phyloP scores from a whole-genome alignment of 805 yeast genomes.

The Lipomyces sp. region DNA sequence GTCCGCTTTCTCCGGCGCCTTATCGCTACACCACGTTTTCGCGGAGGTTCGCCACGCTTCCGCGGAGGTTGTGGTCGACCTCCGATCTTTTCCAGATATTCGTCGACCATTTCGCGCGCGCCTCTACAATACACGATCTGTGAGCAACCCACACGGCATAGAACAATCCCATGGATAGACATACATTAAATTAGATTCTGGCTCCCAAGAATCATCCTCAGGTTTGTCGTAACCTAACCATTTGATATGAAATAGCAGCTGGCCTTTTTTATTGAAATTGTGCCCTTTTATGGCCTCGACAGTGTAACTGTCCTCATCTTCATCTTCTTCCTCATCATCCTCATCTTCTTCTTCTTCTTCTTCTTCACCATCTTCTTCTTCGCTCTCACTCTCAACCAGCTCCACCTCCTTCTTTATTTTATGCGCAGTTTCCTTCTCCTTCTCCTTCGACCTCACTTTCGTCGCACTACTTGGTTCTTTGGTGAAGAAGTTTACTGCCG shows the following conservation, averaged over 20 bases:
- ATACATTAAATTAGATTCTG: slow-evolving; percentile 18
- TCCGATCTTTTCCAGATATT: slow-evolving; percentile 12
- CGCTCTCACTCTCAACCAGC: neutral
- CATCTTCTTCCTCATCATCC: slow-evolving; percentile 12
- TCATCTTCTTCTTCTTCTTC: slow-evolving; percentile 14
- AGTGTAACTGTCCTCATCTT: slow-evolving; percentile 13
- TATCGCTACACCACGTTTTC: neutral
- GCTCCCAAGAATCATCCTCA: slow-evolving; percentile 30
- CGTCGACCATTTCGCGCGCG: slow-evolving; percentile 11
- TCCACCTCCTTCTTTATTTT: neutral
- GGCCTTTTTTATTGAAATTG: neutral
- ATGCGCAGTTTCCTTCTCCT: neutral
- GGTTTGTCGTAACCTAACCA: slow-evolving; percentile 27
- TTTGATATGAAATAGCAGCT: slow-evolving; percentile 17
- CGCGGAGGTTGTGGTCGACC: slow-evolving; percentile 11
- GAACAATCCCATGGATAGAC: slow-evolving; percentile 6
- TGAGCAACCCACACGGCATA: neutral
- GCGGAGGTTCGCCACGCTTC: neutral
- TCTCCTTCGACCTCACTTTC: neutral
- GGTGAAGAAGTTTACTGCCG: neutral
- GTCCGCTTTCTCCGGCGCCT: neutral
- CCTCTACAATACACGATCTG: neutral
- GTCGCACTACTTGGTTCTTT: neutral
- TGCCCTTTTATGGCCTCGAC: slow-evolving; percentile 25
- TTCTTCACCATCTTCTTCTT: slow-evolving; percentile 10